Evolutionary conservation across 192 early-diverging fungal genomes (phyloP).

Genomic region (Allomyces javanicus): DNA sequence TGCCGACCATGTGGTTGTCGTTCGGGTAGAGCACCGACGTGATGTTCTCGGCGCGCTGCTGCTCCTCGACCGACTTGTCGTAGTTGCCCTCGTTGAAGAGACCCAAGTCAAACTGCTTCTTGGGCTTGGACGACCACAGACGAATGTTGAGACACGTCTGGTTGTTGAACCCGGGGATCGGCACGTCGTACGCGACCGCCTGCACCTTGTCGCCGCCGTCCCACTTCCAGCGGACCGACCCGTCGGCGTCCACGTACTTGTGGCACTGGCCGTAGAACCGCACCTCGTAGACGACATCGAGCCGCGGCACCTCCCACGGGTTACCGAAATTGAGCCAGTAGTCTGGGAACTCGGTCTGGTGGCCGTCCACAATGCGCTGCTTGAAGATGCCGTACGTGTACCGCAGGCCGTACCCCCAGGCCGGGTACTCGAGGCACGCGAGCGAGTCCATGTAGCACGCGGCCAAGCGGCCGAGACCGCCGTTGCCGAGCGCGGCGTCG

Average conservation of each 20-base stretch:
- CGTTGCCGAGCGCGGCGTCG: conserved; percentile 93
- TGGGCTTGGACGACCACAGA: conserved; percentile 88
- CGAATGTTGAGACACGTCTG: conserved; percentile 92
- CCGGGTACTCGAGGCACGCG: conserved; percentile 81
- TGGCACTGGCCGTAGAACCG: conserved; percentile 75
- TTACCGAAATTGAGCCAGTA: conserved; percentile 95
- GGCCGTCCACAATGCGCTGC: conserved; percentile 88
- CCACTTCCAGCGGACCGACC: conserved; percentile 52
- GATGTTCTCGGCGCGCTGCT: conserved; percentile 81
- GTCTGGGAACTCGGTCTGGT: conserved; percentile 84
- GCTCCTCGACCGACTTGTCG: conserved; percentile 72
- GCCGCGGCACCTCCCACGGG: conserved; percentile 89
- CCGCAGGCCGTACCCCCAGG: conserved; percentile 92
- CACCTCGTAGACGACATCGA: conserved; percentile 76
- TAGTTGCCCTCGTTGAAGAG: conserved; percentile 84
- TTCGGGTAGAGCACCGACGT: conserved; percentile 93
- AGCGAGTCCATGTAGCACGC: conserved; percentile 97
- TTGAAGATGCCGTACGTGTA: conserved; percentile 99
- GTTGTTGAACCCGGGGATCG: conserved; percentile 89
- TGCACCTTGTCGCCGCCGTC: conserved; percentile 68
- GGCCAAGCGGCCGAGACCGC: conserved; percentile 87
- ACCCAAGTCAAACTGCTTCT: conserved; percentile 65
- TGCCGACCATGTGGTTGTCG: conserved; percentile 93
- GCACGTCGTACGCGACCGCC: conserved; percentile 90
- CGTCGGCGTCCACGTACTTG: conserved; percentile 43